Base-by-base conservation (phyloP, 345 rosid species). In the Ceriops decandra region DNA sequence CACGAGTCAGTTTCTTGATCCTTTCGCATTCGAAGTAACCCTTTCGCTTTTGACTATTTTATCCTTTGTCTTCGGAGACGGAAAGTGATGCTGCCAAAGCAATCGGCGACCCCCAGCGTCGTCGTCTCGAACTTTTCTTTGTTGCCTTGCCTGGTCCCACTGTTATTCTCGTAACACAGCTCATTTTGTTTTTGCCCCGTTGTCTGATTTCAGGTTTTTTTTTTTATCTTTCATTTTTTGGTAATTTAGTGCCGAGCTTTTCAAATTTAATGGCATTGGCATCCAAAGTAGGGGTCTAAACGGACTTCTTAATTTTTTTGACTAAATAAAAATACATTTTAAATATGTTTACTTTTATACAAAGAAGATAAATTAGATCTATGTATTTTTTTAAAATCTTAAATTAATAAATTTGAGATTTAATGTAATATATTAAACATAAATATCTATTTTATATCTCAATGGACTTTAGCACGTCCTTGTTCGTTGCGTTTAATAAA, bases 1-100 rank as follows among this genome's bases (percentile, higher is more conserved):
- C 85, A 67, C 22, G 13, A 53, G 80, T 66, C 81, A 76, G 86
- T 68, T 70, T 80, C 81, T 70, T 77, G 74, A 73, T 57, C 75
- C 74, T 62, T 24, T 24, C 3, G 79, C 51, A 87, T 60, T 57
- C n/a, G 24, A 31, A 15, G 36, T 32, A 56, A 8, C 30, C 31
- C 53, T 49, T 49, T 27, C 21, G 27, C 1, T 1, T 63, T 62
- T 69, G 83, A 83, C 88, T 52, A 68, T 42, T 81, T 65, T 78
- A 65, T 31, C 83, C 84, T 74, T 0, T 16, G 2, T 33, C 10
- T 33, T 33, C 10, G 36, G 10, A 7, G 36, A 33, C 36, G 46
- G 16, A 10, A 38, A 38, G 49, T 42, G 49, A 42, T 3, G 47
- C 3, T 42, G 47, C 5, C 47, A 13, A 36, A 36, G 46, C 46